Percentiles rank a stretch among this genome's conserved stretches.
phyloP scores from a whole-genome alignment of 129 eudicot species.

The Calendula officinalis region DNA sequence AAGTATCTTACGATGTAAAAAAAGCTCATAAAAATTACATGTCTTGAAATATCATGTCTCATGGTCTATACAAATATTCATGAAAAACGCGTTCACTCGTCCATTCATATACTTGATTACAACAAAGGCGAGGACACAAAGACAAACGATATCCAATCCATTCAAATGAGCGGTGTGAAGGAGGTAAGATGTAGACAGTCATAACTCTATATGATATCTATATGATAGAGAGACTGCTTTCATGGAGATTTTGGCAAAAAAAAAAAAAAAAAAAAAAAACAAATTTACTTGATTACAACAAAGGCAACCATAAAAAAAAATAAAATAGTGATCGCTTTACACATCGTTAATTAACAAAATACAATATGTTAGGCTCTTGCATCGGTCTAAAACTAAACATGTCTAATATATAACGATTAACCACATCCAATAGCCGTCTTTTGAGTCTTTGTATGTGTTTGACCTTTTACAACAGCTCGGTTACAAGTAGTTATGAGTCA shows the following conservation, averaged over 20 bases:
- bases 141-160: constrained; percentile 1
- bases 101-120: constrained; percentile 11
- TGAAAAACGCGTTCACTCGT: not conserved
- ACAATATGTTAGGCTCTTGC: constrained; percentile 21
- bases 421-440: not conserved
- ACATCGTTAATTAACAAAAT: constrained; percentile 14
- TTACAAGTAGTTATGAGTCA: not conserved
- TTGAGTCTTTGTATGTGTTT: not conserved
- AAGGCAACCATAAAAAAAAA: constrained; percentile 6
- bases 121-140: not conserved
- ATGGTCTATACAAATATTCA: not conserved
- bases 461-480: constrained; percentile 4
- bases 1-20: too few relatives aligned
- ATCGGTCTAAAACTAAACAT: constrained; percentile 18
- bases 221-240: too few relatives aligned
- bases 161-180: too few relatives aligned
- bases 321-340: constrained; percentile 24
- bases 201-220: too few relatives aligned
- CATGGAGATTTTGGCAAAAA: too few relatives aligned
- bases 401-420: not conserved
- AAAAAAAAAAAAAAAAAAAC: too few relatives aligned
- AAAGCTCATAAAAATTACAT: too few relatives aligned
- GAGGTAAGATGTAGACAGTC: too few relatives aligned
- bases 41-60: too few relatives aligned
- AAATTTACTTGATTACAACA: not conserved